Base-by-base conservation (phyloP, 441 rosid genomes). In the Capsella rubella region DNA sequence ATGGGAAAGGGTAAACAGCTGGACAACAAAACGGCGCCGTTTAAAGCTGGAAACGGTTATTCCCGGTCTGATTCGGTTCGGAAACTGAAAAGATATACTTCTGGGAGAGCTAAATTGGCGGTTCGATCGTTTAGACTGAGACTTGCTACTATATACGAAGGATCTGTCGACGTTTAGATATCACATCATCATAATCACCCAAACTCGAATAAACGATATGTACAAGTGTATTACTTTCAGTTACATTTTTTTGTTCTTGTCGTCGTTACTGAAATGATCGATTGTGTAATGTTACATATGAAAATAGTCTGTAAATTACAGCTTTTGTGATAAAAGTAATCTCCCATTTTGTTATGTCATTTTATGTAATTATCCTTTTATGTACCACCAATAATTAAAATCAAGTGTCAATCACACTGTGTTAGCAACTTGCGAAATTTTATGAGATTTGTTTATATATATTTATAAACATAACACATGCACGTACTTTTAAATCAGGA, bases 91-190 rank as follows among this genome's bases (percentile, higher is more conserved):
- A 85, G 84, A 67, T 75, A 70, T 47, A 63, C 88, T 12, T 85
- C 91, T 12, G 79, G 79, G 55, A 59, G 90, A 55, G 84, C 89
- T 4, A 89, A 84, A 54, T 13, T 82, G 55, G 93, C 87, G 34
- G 93, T 82, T 65, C 87, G 89, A 0, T 88, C 97, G 1, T 88
- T 86, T 62, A 77, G 86, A 69, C 79, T 86, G 70, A 77, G 82
- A 62, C 76, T 91, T 32, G 78, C 81, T 35, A 88, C 95, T 12
- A 88, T 91, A 46, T 71, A 88, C 10, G 97, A 91, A 81, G 90
- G 92, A 7, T 51, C 83, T 11, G 85, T 76, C 9, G 53, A 42
- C 6, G 47, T 72, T 37, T 84, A 80, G 43, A 32, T 21, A 21
- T 35, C 27, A 11, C 10, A 35, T 58, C 47, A 13, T 5, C 47